Conservation (phyloP, 768 basidiomycete species). For the Fistulinella prunicolor region DNA sequence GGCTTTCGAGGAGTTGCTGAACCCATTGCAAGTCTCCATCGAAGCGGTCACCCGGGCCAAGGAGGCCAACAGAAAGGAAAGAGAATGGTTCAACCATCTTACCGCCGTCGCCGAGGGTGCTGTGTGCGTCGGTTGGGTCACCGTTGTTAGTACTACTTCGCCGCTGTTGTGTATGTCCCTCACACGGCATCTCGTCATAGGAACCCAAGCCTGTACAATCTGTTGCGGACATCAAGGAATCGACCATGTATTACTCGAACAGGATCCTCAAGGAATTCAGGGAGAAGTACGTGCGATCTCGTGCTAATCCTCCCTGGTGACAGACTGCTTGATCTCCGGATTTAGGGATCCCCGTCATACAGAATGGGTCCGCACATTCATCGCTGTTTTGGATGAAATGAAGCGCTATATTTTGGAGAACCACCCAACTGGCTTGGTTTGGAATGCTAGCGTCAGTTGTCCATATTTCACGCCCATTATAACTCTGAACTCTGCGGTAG, state of each 20-base stretch:
- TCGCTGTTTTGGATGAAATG: conserved; percentile 69
- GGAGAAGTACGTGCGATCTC: conserved; percentile 64
- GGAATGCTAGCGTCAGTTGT: conserved; percentile 75
- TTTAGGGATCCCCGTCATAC: conserved; percentile 81
- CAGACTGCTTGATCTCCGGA: conserved; percentile 4
- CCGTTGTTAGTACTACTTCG: conserved; percentile 52
- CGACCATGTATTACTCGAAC: conserved; percentile 85
- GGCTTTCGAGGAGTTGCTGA: conserved; percentile 54
- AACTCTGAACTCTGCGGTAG: conserved; percentile 31
- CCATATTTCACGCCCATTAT: neutral
- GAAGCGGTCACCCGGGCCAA: conserved; percentile 77
- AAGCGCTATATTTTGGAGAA: conserved; percentile 81
- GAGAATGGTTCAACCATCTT: conserved; percentile 82
- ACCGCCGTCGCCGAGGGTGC: conserved; percentile 80
- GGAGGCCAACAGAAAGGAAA: conserved; percentile 74
- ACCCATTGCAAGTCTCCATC: conserved; percentile 68
- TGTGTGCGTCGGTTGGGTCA: conserved; percentile 84
- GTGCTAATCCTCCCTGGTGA: neutral
- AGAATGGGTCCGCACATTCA: conserved; percentile 82
- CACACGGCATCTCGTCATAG: conserved; percentile 21
- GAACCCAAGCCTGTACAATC: conserved; percentile 79
- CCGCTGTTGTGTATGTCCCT: neutral
- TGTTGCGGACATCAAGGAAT: conserved; percentile 81
- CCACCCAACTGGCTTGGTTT: conserved; percentile 81
- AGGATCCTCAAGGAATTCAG: conserved; percentile 90